Evolutionary conservation across 1,284 basidiomycete genomes (phyloP), one percentile per base, ranked within the genome.

Genomic region (Thecaphora thlaspeos): DNA sequence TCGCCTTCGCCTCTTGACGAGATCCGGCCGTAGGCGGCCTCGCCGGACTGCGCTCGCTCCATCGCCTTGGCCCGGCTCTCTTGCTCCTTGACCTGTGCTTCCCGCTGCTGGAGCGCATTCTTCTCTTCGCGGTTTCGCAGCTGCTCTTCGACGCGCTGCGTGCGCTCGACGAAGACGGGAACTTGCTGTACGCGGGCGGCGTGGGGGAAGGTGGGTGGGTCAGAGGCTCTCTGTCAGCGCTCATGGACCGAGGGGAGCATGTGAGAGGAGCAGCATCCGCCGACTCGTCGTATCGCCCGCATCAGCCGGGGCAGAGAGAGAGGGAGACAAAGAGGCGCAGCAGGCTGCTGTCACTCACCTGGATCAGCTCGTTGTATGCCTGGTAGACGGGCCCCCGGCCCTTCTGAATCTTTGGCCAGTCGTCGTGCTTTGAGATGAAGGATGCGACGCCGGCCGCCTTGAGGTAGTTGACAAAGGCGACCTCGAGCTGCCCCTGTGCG

Each of bases 391-490:
- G 55, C 11, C 62, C 66, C n/a, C 69, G 55, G 26, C 54, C 45
- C 46, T 66, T 57, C 28, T 62, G 52, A 21, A 71, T 60, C 41
- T 43, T 57, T 1, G 63, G 60, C 72, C 70, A 75, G n/a, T 75
- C 73, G 41, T 70, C 56, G 46, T 75, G 73, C 51, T 73, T 76
- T 17, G 72, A 61, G 47, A 76, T 73, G 46, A 71, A 73, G 9
- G 71, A 63, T 3, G 70, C 70, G 38, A 76, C 72, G 30, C 61
- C 65, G 39, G 75, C 75, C 0, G 72, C 66, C 51, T 75, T 77
- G 49, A 76, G 63, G 43, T 77, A 77, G 62, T 76, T 75, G 57
- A 77, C 71, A 46, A 77, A 77, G 26, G 76, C 76, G 18, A 68
- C 55, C 44, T 76, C 76, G 34, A 76, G 52, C 45, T 73, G 61